These are phyloP conservation scores for Aspergillus jensenii DNA, from an alignment of 2,329 filamentous ascomycete genomes.

Conservation along the genomic window DNA sequence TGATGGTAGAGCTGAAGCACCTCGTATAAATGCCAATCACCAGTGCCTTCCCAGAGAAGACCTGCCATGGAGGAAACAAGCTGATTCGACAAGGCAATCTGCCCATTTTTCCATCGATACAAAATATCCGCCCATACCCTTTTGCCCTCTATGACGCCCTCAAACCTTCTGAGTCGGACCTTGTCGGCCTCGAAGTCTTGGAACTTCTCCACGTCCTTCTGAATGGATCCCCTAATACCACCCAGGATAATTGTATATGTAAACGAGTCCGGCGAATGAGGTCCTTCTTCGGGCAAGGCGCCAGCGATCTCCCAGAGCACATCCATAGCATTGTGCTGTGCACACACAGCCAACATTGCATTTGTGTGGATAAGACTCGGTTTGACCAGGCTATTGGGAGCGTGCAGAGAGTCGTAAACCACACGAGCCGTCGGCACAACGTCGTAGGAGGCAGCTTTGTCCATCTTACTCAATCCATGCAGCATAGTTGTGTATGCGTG, in stretches of 20 bases:
- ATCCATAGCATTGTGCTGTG: slow-evolving; percentile 72
- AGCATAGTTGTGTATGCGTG: slow-evolving; percentile 85
- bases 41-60: slow-evolving; percentile 65
- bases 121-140: slow-evolving; percentile 79
- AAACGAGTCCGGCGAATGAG: slow-evolving; percentile 63
- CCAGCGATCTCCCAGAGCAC: slow-evolving; percentile 73
- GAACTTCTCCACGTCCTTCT: slow-evolving; percentile 29
- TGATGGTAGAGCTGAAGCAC: slow-evolving; percentile 76
- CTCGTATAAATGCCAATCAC: slow-evolving; percentile 65
- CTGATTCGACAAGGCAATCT: slow-evolving; percentile 71
- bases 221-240: slow-evolving; percentile 60
- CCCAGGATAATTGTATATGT: slow-evolving; percentile 86
- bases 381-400: slow-evolving; percentile 50
- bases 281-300: slow-evolving; percentile 65
- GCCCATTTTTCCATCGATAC: slow-evolving; percentile 70
- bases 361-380: slow-evolving; percentile 84
- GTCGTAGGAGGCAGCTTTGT: slow-evolving; percentile 51
- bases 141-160: slow-evolving; percentile 64
- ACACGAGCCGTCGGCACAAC: slow-evolving; percentile 69
- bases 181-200: slow-evolving; percentile 29
- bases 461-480: slow-evolving; percentile 65
- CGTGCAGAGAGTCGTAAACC: slow-evolving; percentile 69
- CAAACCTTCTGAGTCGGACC: slow-evolving; percentile 27
- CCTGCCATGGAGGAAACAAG: slow-evolving; percentile 80
- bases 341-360: slow-evolving; percentile 80